Evolutionary conservation across 176 grass and related monocot species (phyloP), one percentile per base, ranked within the genome.

Genomic region (Musa itinerans): DNA sequence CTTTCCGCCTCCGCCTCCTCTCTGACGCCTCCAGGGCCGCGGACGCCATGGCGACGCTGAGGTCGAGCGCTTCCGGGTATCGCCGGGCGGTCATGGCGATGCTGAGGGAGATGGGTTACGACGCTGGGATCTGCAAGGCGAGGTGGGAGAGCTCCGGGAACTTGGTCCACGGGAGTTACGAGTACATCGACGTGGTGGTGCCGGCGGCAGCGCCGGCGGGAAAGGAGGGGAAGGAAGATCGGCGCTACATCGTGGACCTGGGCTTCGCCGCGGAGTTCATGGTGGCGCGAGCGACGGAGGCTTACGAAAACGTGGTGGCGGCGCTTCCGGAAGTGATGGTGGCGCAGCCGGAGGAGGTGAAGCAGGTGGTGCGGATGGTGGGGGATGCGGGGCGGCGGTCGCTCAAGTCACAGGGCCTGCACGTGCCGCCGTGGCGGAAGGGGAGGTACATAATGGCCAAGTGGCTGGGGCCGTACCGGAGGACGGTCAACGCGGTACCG

Each of bases 371-470:
- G 22, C 86, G 65, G 65, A 67, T 68, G 7, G 78, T 84, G 50
- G 69, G 85, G 8, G 71, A 78, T 1, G 83, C 78, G 20, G 75
- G 71, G 1, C 73, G 88, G 69, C 71, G 80, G 0, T 93, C 91
- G 1, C 76, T 92, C 29, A 85, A 81, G 69, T 65, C 54, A 8
- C 78, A 78, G 77, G 80, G 81, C 53, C 79, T 92, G 50, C 85
- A 78, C 65, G 83, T 92, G 51, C 89, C 89, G 43, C 89, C 86
- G 10, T 92, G 89, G 89, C 78, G 86, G 78, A 88, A 88, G 58
- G 63, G 74, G 52, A 55, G 53, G 26, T 92, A 86, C 86, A 82
- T 88, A 74, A 43, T 81, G 12, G 81, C 89, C 11, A 88, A 92
- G 76, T 92, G 89, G 89, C 80, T 92, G 2, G 89, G 89, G 20